A percentile compares a stretch with the other conserved stretches of the same genome.
phyloP scores from a whole-genome alignment of 208 protist species.

The Leptomonas seymouri region DNA sequence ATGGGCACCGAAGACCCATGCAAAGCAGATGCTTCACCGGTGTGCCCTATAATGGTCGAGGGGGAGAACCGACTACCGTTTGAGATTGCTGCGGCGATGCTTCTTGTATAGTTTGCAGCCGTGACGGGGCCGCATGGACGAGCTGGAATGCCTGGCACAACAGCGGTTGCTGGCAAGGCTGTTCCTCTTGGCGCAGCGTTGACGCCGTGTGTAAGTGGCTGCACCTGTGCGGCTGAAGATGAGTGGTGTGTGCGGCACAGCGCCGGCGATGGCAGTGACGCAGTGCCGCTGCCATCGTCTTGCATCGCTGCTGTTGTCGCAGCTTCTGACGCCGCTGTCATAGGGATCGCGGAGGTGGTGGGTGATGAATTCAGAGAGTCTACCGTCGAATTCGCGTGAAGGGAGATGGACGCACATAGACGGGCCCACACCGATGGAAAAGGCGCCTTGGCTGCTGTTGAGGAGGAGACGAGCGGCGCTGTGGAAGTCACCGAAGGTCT shows the following conservation, averaged over 20 bases:
- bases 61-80: conserved; percentile 6
- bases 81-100: not conserved
- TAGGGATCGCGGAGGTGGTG: not conserved
- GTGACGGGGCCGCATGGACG: not conserved
- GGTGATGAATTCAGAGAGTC: not conserved
- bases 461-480: not conserved
- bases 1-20: conserved; percentile 7
- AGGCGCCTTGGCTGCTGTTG: not conserved
- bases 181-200: not conserved
- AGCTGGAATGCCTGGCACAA: not conserved
- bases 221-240: not conserved
- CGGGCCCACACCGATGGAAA: conserved; percentile 16
- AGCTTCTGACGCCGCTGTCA: not conserved
- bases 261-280: not conserved
- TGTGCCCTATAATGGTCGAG: not conserved
- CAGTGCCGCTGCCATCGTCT: not conserved
- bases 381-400: not conserved
- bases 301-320: not conserved
- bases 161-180: not conserved
- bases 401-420: conserved; percentile 2
- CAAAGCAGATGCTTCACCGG: conserved; percentile 2
- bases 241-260: not conserved
- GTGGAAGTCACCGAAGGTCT: not conserved
- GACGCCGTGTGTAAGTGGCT: not conserved
- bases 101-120: too few relatives aligned